Conservation (phyloP, 345 rosid genomes). For the Linum tenue region DNA sequence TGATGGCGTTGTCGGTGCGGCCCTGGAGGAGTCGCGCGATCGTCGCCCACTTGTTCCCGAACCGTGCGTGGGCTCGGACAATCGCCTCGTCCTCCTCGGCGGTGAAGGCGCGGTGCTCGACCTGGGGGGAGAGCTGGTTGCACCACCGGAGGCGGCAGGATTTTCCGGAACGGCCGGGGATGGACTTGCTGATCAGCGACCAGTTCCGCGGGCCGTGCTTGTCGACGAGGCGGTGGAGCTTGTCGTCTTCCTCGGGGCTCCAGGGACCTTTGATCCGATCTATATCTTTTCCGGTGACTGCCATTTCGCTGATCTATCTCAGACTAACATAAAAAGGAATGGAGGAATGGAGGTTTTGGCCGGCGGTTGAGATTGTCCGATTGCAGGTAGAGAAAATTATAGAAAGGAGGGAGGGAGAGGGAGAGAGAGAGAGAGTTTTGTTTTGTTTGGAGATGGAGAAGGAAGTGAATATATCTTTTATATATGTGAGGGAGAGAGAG, state of each 20-base stretch:
- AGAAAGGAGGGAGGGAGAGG: too few species aligned
- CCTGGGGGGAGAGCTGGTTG: conserved; percentile 9
- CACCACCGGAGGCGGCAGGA: conserved; percentile 11
- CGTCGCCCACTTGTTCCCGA: conserved; percentile 13
- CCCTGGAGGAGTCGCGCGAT: conserved; percentile 22
- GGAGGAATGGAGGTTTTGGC: not conserved
- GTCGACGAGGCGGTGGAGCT: not conserved
- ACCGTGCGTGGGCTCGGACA: conserved; percentile 6
- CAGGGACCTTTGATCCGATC: conserved; percentile 8
- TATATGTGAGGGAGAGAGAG: not conserved
- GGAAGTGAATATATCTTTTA: not conserved
- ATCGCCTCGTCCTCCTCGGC: conserved; percentile 9
- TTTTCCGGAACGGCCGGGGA: conserved; percentile 6
- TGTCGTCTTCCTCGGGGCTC: conserved; percentile 8
- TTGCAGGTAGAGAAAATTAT: too few species aligned
- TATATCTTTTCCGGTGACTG: not conserved
- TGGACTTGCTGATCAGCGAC: conserved; percentile 9
- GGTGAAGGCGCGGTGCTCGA: conserved; percentile 8
- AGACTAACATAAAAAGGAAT: too few species aligned
- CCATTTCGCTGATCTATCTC: not conserved
- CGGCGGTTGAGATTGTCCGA: not conserved
- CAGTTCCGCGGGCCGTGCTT: conserved; percentile 10
- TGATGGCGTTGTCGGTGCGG: conserved; percentile 31
- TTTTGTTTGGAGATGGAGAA: not conserved
- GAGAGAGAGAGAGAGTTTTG: not conserved